These are phyloP conservation scores for Setaria italica DNA, from an alignment of 202 grass and related monocot species.

Conservation along the genomic window DNA sequence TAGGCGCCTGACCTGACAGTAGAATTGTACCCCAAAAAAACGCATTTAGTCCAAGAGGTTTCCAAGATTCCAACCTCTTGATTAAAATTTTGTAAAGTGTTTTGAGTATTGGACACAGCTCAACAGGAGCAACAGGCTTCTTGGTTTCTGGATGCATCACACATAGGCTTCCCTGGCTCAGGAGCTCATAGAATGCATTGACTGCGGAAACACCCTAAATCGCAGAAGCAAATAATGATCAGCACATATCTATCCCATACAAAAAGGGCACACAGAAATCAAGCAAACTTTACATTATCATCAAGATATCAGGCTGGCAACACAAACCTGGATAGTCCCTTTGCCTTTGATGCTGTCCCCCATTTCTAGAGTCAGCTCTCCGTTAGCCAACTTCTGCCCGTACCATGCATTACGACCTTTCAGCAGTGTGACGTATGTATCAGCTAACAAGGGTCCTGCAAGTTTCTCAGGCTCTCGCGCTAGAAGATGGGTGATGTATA, in stretches of 20 bases:
- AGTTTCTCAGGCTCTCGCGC: slow-evolving; percentile 88
- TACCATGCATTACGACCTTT: slow-evolving; percentile 98
- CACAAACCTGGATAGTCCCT: slow-evolving; percentile 89
- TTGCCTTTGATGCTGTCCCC: slow-evolving; percentile 97
- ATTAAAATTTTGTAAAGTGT: slow-evolving; percentile 90
- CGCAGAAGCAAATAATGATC: slow-evolving; percentile 11
- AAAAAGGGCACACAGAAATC: background rate
- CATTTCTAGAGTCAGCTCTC: slow-evolving; percentile 85
- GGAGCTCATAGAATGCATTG: slow-evolving; percentile 92
- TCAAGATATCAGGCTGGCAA: background rate
- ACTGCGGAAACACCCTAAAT: slow-evolving; percentile 89
- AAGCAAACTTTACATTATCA: background rate
- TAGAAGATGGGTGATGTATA: slow-evolving; percentile 95
- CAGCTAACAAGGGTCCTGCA: slow-evolving; percentile 85
- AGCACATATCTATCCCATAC: slow-evolving; percentile 1
- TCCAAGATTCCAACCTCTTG: slow-evolving; percentile 65
- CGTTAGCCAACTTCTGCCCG: slow-evolving; percentile 83
- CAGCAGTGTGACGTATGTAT: slow-evolving; percentile 89
- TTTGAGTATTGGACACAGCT: slow-evolving; percentile 93
- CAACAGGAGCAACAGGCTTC: slow-evolving; percentile 83
- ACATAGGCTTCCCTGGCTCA: slow-evolving; percentile 84
- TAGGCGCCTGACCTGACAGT: background rate
- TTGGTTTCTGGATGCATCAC: slow-evolving; percentile 83
- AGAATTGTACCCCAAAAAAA: background rate
- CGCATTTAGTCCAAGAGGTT: slow-evolving; percentile 5